Evolutionary conservation across 495 filamentous ascomycete species (phyloP).

Genomic region (Cetradonia linearis): DNA sequence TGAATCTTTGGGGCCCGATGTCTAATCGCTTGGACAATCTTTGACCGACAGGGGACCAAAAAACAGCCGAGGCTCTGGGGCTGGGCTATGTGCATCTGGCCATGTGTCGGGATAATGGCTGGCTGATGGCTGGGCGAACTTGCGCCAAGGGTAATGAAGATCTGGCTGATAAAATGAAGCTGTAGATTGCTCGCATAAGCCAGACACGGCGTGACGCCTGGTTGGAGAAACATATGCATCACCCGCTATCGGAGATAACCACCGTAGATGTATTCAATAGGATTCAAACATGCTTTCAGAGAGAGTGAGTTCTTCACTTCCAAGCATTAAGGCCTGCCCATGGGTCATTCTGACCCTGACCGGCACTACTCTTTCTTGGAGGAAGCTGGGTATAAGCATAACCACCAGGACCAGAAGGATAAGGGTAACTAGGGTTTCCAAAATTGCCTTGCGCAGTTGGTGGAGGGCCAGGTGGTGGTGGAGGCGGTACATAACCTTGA

Average conservation of each 20-base stretch:
- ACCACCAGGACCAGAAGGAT: slow-evolving; percentile 49
- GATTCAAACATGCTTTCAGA: neutral
- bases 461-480: slow-evolving; percentile 75
- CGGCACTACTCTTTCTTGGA: slow-evolving; percentile 31
- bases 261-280: neutral
- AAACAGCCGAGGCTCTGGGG: slow-evolving; percentile 5
- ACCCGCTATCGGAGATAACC: neutral
- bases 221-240: neutral
- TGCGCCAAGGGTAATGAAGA: neutral
- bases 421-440: slow-evolving; percentile 35
- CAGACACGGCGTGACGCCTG: neutral
- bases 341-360: slow-evolving; percentile 54
- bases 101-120: neutral
- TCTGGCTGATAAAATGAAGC: neutral
- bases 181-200: neutral
- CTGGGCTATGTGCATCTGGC: neutral
- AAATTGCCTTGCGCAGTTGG: slow-evolving; percentile 62
- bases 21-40: slow-evolving; percentile 6
- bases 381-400: slow-evolving; percentile 43
- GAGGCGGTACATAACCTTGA: slow-evolving; percentile 80
- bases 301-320: slow-evolving; percentile 45
- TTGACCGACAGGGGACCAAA: neutral
- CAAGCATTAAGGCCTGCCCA: slow-evolving; percentile 83
- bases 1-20: neutral
- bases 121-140: neutral